Base-by-base conservation (phyloP, 805 yeast genomes). In the Kodamaea kakaduensis region DNA sequence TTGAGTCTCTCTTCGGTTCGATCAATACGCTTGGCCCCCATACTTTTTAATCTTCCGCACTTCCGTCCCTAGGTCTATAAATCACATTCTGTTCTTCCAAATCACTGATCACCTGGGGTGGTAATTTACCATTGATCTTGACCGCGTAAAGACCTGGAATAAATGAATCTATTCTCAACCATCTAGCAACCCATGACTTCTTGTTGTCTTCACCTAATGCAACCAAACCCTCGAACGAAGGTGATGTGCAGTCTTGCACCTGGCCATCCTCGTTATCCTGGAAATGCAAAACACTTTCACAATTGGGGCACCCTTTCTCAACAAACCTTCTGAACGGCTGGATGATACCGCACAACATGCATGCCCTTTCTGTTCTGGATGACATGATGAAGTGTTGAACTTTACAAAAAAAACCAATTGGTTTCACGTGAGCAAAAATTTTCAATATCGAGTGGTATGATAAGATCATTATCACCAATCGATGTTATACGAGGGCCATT, bases 61-160 rank as follows among this genome's bases (percentile, higher is more conserved):
- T 73, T 22, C 98, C 98, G 57, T 93, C 98, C 59, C 98, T 75
- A 23, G 98, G 97, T 43, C 97, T 76, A 60, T 93, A 93, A 36
- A 77, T 77, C 28, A 84, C 74, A n/a, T 85, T 86, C 46, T 81
- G 83, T 10, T 73, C 73, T 25, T 78, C 81, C 52, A 93, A 66
- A 36, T 81, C 84, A 27, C 75, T 78, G 6, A 84, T 74, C 23
- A 87, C 78, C 45, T 90, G 96, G 6, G 84, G 85, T 1, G 97
- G 97, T 32, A 93, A 66, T 49, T 86, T 80, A 22, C 98, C 98
- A 47, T 79, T 82, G 5, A 93, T 90, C 52, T 90, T 85, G 19
- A 89, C 95, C 1, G 98, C 98, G 50, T 93, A 88, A 48, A 90
- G 58, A 0, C 97, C 98, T 1, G 94, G 84, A 15, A 78, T 81